These are phyloP conservation scores for Chimonanthus praecox DNA, from an alignment of 164 flowering plant species.

Conservation along the genomic window DNA sequence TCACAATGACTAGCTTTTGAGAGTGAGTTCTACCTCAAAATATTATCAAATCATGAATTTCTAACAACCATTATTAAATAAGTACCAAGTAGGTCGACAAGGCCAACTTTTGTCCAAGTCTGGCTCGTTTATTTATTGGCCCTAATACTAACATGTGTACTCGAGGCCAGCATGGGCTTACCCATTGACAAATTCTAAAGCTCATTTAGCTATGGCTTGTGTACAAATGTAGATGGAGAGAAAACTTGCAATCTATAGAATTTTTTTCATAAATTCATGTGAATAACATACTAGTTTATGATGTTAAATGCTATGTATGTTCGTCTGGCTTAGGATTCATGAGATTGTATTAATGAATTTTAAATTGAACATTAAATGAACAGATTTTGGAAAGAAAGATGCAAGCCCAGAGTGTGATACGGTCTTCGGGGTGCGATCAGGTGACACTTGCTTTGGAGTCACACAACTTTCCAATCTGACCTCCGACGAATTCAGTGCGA, in stretches of 20 bases:
- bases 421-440: conserved; percentile 7
- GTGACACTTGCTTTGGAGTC: conserved; percentile 18
- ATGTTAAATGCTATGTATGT: neutral
- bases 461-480: conserved; percentile 18
- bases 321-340: neutral
- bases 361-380: neutral
- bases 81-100: too few species aligned
- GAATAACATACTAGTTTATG: neutral
- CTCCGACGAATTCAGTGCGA: neutral
- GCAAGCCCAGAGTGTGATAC: conserved; percentile 1
- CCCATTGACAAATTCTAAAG: too few species aligned
- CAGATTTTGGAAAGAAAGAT: neutral
- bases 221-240: neutral
- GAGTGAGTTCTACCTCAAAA: too few species aligned
- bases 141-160: too few species aligned
- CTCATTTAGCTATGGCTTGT: too few species aligned
- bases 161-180: too few species aligned
- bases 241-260: too few species aligned
- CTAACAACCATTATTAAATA: neutral
- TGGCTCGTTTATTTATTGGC: neutral
- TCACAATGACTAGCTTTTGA: too few species aligned
- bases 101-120: too few species aligned
- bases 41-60: neutral
- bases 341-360: neutral
- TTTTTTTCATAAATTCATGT: neutral